A percentile compares a stretch with the other conserved stretches of the same genome.
Conservation (phyloP, 108 stramenopile genomes). For the Fistulifera solaris region DNA sequence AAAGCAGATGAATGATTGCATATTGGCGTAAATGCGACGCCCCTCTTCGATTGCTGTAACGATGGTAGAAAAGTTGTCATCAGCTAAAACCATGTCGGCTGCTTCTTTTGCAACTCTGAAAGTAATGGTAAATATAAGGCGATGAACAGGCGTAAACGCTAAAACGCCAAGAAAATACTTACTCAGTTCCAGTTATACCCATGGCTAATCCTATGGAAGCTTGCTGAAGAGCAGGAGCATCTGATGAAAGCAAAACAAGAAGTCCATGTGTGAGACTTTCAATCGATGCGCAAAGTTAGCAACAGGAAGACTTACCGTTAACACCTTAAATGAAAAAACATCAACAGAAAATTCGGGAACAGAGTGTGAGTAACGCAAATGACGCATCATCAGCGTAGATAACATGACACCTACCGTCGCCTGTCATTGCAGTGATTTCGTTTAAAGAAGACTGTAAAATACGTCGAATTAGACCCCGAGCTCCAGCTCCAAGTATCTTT, state of each 20-base stretch:
- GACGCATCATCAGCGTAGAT: not conserved
- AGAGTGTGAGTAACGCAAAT: not conserved
- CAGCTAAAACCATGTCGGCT: slow-evolving; percentile 92
- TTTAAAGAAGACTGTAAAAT: slow-evolving; percentile 26
- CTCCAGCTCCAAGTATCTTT: no score
- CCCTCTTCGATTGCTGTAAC: slow-evolving; percentile 96
- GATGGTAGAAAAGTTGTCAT: slow-evolving; percentile 98
- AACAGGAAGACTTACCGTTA: no score
- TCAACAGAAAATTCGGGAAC: no score
- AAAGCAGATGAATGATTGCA: slow-evolving; percentile 98
- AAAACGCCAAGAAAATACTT: slow-evolving; percentile 63
- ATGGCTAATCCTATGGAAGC: slow-evolving; percentile 94
- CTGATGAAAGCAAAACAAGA: slow-evolving; percentile 15
- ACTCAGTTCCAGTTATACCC: slow-evolving; percentile 88
- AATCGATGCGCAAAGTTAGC: no score
- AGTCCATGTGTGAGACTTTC: no score
- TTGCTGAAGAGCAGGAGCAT: slow-evolving; percentile 97
- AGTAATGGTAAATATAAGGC: slow-evolving; percentile 9
- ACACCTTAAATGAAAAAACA: no score
- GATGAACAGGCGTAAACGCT: not conserved
- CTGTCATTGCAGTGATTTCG: slow-evolving; percentile 97
- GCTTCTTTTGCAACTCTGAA: slow-evolving; percentile 60
- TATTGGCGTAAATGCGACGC: slow-evolving; percentile 93
- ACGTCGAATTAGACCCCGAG: no score
- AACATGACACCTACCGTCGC: slow-evolving; percentile 31